Evolutionary conservation across 2,329 filamentous ascomycete species (phyloP).

Genomic region (Pseudonectria buxi): DNA sequence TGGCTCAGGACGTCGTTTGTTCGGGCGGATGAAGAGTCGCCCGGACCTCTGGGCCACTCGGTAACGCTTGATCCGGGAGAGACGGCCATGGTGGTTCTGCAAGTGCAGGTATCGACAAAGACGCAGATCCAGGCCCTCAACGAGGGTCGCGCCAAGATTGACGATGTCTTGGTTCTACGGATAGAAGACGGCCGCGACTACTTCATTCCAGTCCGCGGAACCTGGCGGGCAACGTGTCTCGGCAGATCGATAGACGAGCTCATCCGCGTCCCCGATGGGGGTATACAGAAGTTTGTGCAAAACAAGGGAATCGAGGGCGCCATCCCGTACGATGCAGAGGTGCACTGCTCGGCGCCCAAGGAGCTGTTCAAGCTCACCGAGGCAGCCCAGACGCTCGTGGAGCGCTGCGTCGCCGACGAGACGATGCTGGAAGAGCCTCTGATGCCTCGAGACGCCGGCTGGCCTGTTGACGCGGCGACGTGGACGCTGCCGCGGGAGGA

Average conservation of each 20-base stretch:
- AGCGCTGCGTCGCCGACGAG: conserved; percentile 52
- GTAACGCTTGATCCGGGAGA: conserved; percentile 80
- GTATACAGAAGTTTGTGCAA: conserved; percentile 52
- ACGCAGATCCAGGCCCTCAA: conserved; percentile 65
- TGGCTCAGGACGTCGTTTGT: conserved; percentile 71
- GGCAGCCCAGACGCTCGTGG: conserved; percentile 54
- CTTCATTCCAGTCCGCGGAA: conserved; percentile 74
- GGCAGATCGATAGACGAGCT: conserved; percentile 84
- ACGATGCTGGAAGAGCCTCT: conserved; percentile 51
- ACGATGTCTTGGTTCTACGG: conserved; percentile 82
- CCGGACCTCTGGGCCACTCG: conserved; percentile 32
- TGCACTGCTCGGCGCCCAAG: conserved; percentile 74
- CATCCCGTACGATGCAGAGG: conserved; percentile 50
- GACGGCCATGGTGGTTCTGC: conserved; percentile 63
- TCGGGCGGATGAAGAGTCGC: conserved; percentile 27
- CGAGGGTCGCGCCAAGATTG: conserved; percentile 55
- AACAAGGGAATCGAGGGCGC: conserved; percentile 35
- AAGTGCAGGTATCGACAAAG: conserved; percentile 58
- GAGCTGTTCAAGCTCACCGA: conserved; percentile 89
- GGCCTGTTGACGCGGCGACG: conserved; percentile 48
- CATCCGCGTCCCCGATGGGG: conserved; percentile 75
- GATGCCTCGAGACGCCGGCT: conserved; percentile 49
- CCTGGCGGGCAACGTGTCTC: conserved; percentile 77
- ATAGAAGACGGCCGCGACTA: conserved; percentile 82
- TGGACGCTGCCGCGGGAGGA: conserved; percentile 24